These are phyloP conservation scores for Inga oerstediana DNA, from an alignment of 306 rosid genomes.

Conservation along the genomic window DNA sequence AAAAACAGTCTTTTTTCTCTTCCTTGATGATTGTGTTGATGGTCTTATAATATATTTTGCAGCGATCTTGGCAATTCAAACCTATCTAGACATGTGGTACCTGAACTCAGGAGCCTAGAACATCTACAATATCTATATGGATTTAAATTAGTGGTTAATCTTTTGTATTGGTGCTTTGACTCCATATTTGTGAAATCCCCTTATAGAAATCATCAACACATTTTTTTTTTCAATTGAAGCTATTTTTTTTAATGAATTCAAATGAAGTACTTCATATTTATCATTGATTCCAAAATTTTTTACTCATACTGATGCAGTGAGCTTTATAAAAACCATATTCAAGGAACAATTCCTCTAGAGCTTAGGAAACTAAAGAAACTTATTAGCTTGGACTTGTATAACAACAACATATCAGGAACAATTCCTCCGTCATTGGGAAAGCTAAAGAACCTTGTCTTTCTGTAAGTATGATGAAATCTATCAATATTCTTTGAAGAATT, in stretches of 20 bases:
- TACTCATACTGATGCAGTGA: constrained; percentile 57
- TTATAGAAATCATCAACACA: not conserved
- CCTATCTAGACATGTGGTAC: too few relatives aligned
- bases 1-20: too few relatives aligned
- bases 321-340: constrained; percentile 87
- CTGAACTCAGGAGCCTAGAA: too few relatives aligned
- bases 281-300: not conserved
- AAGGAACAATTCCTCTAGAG: constrained; percentile 83
- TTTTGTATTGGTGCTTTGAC: not conserved
- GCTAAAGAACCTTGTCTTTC: constrained; percentile 85
- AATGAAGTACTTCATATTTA: constrained; percentile 10
- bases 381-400: constrained; percentile 88
- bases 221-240: not conserved
- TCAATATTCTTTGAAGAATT: not conserved
- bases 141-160: not conserved
- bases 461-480: constrained; percentile 58
- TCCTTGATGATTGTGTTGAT: too few relatives aligned
- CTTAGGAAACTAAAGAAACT: constrained; percentile 84
- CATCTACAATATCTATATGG: too few relatives aligned
- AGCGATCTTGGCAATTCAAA: too few relatives aligned
- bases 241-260: not conserved
- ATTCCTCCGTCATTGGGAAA: constrained; percentile 80
- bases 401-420: constrained; percentile 81
- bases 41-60: too few relatives aligned
- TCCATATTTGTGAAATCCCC: not conserved